Percentiles rank a stretch among this genome's conserved stretches.
phyloP scores from a whole-genome alignment of 345 rosid species.

The Sisymbrium altissimum region DNA sequence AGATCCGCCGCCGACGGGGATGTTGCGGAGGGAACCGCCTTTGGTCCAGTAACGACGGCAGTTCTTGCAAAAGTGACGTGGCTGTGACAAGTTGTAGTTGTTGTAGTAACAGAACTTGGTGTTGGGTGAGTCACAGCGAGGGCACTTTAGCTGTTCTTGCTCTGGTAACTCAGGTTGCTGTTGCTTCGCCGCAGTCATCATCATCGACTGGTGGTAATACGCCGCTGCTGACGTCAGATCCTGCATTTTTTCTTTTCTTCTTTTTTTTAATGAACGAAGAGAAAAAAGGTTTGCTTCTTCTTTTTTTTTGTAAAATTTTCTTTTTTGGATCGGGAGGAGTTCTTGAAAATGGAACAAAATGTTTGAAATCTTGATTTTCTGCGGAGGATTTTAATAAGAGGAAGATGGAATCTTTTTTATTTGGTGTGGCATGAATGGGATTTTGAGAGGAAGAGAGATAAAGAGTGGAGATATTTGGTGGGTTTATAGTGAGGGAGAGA shows the following conservation, averaged over 20 bases:
- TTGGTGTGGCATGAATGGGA: slow-evolving; percentile 10
- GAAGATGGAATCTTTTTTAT: slow-evolving; percentile 26
- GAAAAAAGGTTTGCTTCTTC: too few species aligned
- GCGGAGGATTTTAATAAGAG: neutral
- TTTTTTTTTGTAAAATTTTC: neutral
- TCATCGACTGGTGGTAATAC: slow-evolving; percentile 36
- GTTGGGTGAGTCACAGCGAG: slow-evolving; percentile 71
- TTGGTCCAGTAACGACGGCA: slow-evolving; percentile 95
- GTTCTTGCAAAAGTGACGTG: slow-evolving; percentile 83
- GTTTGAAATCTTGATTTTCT: neutral
- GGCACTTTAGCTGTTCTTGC: slow-evolving; percentile 73
- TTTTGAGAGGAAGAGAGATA: slow-evolving; percentile 18
- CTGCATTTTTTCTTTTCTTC: slow-evolving; percentile 51
- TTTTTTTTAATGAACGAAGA: neutral
- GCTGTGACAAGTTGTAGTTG: slow-evolving; percentile 88
- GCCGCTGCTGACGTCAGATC: slow-evolving; percentile 40
- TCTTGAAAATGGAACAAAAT: neutral
- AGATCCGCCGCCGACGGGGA: slow-evolving; percentile 86
- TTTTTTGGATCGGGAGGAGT: too few species aligned
- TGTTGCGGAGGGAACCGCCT: slow-evolving; percentile 89
- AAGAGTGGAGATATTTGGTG: slow-evolving; percentile 31
- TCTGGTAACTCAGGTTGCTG: slow-evolving; percentile 56
- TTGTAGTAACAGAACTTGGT: slow-evolving; percentile 97
- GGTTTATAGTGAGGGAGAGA: neutral
- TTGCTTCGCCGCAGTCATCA: slow-evolving; percentile 13